phyloP scores from a whole-genome alignment of 2,329 filamentous ascomycete species.

The Aphanoascus verrucosus region DNA sequence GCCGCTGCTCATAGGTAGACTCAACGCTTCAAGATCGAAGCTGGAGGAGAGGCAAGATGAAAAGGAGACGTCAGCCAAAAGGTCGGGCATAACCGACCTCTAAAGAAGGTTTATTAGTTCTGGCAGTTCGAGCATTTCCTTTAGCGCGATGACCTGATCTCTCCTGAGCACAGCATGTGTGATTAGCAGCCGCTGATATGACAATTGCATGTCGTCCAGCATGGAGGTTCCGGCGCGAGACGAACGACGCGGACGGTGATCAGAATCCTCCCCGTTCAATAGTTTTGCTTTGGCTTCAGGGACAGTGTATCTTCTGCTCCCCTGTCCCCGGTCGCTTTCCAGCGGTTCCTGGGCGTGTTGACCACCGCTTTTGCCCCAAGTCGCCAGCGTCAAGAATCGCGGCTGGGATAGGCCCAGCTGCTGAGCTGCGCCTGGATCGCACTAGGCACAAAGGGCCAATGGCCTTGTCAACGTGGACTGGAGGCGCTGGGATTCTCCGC shows the following conservation, averaged over 20 bases:
- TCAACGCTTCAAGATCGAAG: no score
- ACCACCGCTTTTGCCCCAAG: background rate
- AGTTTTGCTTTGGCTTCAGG: background rate
- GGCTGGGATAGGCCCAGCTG: background rate
- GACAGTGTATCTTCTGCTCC: background rate
- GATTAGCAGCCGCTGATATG: no score
- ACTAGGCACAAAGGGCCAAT: background rate
- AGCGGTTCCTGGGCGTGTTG: background rate
- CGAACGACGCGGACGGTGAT: no score
- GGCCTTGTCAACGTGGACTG: background rate
- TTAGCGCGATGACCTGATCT: background rate
- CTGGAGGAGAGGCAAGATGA: background rate
- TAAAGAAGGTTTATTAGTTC: constrained; percentile 6
- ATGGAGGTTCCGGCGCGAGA: no score
- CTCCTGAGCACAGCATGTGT: no score
- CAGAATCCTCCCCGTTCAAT: no score
- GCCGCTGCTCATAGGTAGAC: no score
- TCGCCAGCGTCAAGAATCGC: background rate
- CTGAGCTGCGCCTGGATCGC: background rate
- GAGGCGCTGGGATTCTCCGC: background rate
- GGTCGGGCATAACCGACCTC: background rate
- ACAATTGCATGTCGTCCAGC: no score
- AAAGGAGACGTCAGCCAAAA: background rate
- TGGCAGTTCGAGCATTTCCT: background rate
- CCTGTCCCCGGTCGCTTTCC: background rate